Base-by-base conservation (phyloP, 192 early-diverging fungal genomes). In the Rhizophagus sp. region DNA sequence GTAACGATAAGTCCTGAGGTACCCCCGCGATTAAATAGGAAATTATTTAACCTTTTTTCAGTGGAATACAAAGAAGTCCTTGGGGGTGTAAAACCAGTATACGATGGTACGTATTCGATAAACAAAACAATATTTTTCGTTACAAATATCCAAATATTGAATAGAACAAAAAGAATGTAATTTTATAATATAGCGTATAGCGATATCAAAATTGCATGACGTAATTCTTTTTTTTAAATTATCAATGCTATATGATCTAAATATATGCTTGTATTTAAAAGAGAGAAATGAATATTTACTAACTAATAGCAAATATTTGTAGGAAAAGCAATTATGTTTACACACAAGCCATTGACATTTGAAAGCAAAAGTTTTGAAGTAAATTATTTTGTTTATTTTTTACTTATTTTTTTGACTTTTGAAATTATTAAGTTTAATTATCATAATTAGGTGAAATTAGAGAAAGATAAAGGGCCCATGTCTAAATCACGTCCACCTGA, bases 271-370 rank as follows among this genome's bases (percentile, higher is more conserved):
- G 36, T 36, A 36, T 36, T 36, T 36, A 2, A 36, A 36, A 36
- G 36, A 5, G 2, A 0, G 5, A 8, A 41, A 7, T 6, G 22
- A n/a, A 69, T 39, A 34, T 39, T 34, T 39, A 34, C 24, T 22
- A 41, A 41, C 13, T 24, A 41, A 1, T 24, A 17, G 30, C 30
- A 30, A 34, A 6, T 17, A 96, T 97, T 89, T 85, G 93, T 96
- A 81, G 93, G 95, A 7, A 83, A 92, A 39, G 90, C 91, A 81
- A 94, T 94, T 57, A 88, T 96, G 0, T 97, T 92, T 79, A 79
- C 91, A 1, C 85, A 91, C 0, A 85, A 85, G 49, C 66, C 62
- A 0, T 83, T 95, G 33, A 84, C 87, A 15, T 87, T 93, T 10
- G 36, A 12, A 41, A 79, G 86, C 1, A 81, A 79, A 13, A 84